Conservation (phyloP, 2,329 filamentous ascomycete genomes). For the Aspergillus bombycis region DNA sequence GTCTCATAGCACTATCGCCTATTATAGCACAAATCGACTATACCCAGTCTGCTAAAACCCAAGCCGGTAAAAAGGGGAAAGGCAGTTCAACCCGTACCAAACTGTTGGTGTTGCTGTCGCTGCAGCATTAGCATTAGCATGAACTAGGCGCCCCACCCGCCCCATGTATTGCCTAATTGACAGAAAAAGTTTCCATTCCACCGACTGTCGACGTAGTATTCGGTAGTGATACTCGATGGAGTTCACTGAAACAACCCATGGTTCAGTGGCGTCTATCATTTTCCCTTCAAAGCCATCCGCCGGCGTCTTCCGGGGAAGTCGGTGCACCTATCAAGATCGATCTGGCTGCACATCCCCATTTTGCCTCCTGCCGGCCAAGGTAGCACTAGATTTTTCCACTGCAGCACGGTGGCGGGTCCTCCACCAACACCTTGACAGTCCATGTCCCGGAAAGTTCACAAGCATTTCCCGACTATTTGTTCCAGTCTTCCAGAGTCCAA, state of each 20-base stretch:
- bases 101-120: neutral
- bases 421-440: neutral
- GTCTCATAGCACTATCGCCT: neutral
- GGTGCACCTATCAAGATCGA: conserved; percentile 3
- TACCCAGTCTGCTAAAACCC: neutral
- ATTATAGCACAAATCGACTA: neutral
- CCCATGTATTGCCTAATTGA: neutral
- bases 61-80: neutral
- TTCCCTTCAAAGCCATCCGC: neutral
- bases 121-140: neutral
- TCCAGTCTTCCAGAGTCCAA: too few relatives aligned
- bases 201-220: neutral
- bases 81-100: neutral
- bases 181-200: too few relatives aligned
- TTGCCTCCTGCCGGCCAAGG: neutral
- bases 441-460: neutral
- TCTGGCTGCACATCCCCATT: neutral
- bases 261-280: conserved; percentile 1
- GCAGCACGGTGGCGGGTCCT: conserved; percentile 1
- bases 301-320: neutral
- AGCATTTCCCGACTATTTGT: neutral
- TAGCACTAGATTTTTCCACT: neutral
- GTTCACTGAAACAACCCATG: neutral
- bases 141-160: neutral
- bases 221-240: neutral